Percentiles rank a stretch among this genome's conserved stretches.
Conservation (phyloP, 2,329 filamentous ascomycete species). For the Talaromyces funiculosus region DNA sequence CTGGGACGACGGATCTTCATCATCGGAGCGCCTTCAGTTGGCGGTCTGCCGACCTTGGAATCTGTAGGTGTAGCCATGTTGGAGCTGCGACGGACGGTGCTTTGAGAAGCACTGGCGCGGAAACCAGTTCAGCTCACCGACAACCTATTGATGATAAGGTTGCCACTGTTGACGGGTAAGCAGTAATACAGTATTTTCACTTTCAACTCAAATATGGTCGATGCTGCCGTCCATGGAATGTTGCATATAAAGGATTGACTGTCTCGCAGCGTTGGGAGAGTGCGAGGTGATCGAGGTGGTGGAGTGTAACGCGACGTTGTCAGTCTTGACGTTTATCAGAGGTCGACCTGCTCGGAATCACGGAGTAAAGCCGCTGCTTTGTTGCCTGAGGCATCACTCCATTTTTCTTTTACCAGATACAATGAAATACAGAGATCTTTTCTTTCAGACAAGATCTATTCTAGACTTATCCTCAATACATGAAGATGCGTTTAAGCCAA, state of each 20-base stretch:
- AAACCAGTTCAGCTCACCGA: background rate
- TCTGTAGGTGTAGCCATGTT: constrained; percentile 37
- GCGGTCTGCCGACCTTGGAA: constrained; percentile 43
- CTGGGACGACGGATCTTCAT: constrained; percentile 46
- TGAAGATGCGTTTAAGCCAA: constrained; percentile 23
- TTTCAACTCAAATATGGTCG: background rate
- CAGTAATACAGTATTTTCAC: background rate
- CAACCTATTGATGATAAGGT: background rate
- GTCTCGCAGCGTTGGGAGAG: background rate
- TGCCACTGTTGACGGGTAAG: background rate
- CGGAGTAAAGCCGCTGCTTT: background rate
- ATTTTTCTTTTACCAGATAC: background rate
- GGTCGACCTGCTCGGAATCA: background rate
- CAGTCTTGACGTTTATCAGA: background rate
- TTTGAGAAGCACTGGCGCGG: background rate
- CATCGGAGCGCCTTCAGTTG: constrained; percentile 42
- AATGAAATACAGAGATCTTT: too few species aligned
- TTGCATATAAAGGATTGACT: background rate
- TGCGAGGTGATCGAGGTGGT: background rate
- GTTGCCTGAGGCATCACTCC: constrained; percentile 3
- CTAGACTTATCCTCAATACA: background rate
- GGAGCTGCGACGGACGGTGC: background rate
- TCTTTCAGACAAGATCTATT: background rate
- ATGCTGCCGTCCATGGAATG: background rate
- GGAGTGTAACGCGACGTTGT: background rate